These are phyloP conservation scores for Aspergillus sp. DNA, from an alignment of 2,329 filamentous ascomycete genomes.

Conservation along the genomic window DNA sequence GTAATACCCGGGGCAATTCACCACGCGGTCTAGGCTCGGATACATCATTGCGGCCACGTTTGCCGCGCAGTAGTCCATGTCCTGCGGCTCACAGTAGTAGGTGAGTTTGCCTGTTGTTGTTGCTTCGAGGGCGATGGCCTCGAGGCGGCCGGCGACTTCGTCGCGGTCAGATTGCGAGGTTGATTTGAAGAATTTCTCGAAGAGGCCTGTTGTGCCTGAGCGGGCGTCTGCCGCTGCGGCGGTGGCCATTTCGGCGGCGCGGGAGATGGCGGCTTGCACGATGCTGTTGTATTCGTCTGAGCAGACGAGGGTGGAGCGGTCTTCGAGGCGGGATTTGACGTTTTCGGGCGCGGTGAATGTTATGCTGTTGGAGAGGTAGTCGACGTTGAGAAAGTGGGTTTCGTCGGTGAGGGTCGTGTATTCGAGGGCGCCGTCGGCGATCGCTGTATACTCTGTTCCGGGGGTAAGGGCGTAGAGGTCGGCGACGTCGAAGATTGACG, in stretches of 20 bases:
- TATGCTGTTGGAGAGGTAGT: constrained; percentile 22
- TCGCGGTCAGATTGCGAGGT: constrained; percentile 8
- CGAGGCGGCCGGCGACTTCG: constrained; percentile 20
- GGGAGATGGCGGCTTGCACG: constrained; percentile 16
- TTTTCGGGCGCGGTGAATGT: constrained; percentile 15
- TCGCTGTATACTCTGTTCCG: constrained; percentile 17
- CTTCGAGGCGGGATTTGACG: not conserved
- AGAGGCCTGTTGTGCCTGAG: constrained; percentile 7
- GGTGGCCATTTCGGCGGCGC: constrained; percentile 22
- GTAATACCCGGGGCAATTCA: constrained; percentile 26
- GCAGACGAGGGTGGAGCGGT: constrained; percentile 21
- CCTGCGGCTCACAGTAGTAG: constrained; percentile 23
- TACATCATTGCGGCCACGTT: constrained; percentile 25
- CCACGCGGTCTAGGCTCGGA: constrained; percentile 18
- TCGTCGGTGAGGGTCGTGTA: constrained; percentile 14
- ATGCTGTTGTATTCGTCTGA: constrained; percentile 17
- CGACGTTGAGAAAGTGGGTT: constrained; percentile 11
- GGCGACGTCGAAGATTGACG: constrained; percentile 21
- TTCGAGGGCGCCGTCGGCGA: constrained; percentile 18
- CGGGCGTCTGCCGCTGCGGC: constrained; percentile 20
- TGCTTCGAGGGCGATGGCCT: constrained; percentile 23
- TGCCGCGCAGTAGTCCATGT: constrained; percentile 20
- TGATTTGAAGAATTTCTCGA: constrained; percentile 26
- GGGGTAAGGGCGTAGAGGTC: constrained; percentile 20
- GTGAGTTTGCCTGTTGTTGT: constrained; percentile 19